Conservation (phyloP, 2,329 filamentous ascomycete species). For the Alternaria conjuncta region DNA sequence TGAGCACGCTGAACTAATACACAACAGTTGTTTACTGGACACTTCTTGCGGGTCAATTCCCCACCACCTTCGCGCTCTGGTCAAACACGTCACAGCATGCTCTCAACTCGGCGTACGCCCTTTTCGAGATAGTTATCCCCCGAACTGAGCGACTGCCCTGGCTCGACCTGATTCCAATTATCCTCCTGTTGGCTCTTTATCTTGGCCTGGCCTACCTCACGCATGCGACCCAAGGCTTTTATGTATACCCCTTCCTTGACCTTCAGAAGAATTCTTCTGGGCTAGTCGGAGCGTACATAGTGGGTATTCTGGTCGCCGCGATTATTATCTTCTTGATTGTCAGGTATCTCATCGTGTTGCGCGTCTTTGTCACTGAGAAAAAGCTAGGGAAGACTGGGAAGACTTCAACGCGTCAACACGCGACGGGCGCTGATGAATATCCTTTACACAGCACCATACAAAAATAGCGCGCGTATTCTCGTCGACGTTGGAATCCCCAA, state of each 20-base stretch:
- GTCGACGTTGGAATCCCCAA: neutral
- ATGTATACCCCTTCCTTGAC: constrained; percentile 81
- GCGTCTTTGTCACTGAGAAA: constrained; percentile 53
- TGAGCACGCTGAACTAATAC: constrained; percentile 14
- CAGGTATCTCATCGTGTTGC: constrained; percentile 47
- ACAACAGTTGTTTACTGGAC: constrained; percentile 52
- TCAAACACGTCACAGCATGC: constrained; percentile 75
- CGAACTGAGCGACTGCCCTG: constrained; percentile 68
- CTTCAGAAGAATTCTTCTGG: constrained; percentile 55
- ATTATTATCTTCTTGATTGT: constrained; percentile 53
- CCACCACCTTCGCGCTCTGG: constrained; percentile 52
- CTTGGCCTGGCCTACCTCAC: constrained; percentile 77
- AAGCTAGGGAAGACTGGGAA: constrained; percentile 52
- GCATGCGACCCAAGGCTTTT: constrained; percentile 71
- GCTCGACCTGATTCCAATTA: constrained; percentile 70
- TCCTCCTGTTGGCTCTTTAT: constrained; percentile 75
- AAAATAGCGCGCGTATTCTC: constrained; percentile 18
- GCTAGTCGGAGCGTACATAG: constrained; percentile 68
- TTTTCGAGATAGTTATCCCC: constrained; percentile 76
- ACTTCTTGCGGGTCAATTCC: constrained; percentile 46
- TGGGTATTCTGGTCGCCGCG: constrained; percentile 54
- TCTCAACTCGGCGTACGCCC: constrained; percentile 74
- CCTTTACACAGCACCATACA: constrained; percentile 25
- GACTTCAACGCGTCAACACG: constrained; percentile 18
- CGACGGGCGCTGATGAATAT: constrained; percentile 28